Conservation (phyloP, 495 filamentous ascomycete species). For the Penicillium psychrofluorescens region DNA sequence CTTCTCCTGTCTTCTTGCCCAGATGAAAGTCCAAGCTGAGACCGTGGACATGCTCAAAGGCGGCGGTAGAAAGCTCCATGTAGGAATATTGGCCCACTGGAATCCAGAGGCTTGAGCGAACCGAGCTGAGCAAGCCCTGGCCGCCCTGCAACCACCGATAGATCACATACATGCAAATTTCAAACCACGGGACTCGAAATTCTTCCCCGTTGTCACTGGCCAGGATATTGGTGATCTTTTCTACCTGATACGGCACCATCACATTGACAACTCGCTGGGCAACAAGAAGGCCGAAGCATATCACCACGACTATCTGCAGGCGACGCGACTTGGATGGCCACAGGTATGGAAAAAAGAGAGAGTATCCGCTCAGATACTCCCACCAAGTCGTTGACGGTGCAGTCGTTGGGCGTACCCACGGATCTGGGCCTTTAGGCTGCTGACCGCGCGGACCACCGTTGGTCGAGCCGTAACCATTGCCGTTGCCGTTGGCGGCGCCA, state of each 20-base stretch:
- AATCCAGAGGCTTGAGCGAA: slow-evolving; percentile 83
- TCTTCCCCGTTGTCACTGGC: slow-evolving; percentile 40
- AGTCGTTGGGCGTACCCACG: slow-evolving; percentile 61
- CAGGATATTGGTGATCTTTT: slow-evolving; percentile 62
- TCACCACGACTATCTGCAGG: slow-evolving; percentile 63
- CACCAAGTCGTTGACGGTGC: slow-evolving; percentile 69
- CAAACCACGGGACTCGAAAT: slow-evolving; percentile 53
- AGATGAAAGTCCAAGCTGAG: slow-evolving; percentile 95
- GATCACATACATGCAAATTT: slow-evolving; percentile 70
- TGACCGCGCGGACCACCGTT: slow-evolving; percentile 31
- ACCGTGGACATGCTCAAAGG: slow-evolving; percentile 94
- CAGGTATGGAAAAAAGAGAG: slow-evolving; percentile 86
- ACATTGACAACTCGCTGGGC: slow-evolving; percentile 71
- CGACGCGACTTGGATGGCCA: slow-evolving; percentile 70
- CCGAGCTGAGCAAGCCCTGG: slow-evolving; percentile 76
- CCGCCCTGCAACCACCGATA: slow-evolving; percentile 82
- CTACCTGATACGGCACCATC: slow-evolving; percentile 70
- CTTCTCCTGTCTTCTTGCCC: slow-evolving; percentile 93
- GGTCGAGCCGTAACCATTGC: slow-evolving; percentile 42
- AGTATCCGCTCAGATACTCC: slow-evolving; percentile 85
- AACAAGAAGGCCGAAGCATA: slow-evolving; percentile 70
- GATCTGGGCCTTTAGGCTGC: slow-evolving; percentile 32
- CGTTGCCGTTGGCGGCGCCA: slow-evolving; percentile 37
- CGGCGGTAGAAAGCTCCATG: slow-evolving; percentile 83
- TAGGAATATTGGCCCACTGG: slow-evolving; percentile 96